phyloP scores from a whole-genome alignment of 805 yeast species.

The Saccharomycopsis sp. region DNA sequence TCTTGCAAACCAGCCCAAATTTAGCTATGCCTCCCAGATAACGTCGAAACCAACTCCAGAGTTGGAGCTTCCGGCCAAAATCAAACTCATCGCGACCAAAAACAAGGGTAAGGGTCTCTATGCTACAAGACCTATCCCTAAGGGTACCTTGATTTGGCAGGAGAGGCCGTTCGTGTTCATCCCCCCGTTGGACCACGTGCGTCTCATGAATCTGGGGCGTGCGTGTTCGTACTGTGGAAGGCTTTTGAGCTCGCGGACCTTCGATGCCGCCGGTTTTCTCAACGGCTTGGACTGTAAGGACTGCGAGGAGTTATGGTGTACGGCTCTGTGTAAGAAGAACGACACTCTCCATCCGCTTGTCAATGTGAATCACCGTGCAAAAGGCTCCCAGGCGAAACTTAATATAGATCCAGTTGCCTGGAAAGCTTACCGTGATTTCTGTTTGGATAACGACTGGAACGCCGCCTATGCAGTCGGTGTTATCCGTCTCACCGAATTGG shows the following conservation, averaged over 20 bases:
- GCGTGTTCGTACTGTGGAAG: slow-evolving; percentile 73
- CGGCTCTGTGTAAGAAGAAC: slow-evolving; percentile 47
- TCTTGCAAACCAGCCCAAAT: slow-evolving; percentile 36
- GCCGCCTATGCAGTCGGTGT: slow-evolving; percentile 62
- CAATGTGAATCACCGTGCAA: slow-evolving; percentile 43
- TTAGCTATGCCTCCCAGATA: slow-evolving; percentile 49
- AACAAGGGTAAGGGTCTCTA: slow-evolving; percentile 57
- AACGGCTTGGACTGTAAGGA: slow-evolving; percentile 58
- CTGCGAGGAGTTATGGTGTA: slow-evolving; percentile 69
- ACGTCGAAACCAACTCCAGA: slow-evolving; percentile 44
- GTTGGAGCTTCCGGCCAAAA: slow-evolving; percentile 31
- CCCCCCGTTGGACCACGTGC: slow-evolving; percentile 62
- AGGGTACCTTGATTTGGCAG: slow-evolving; percentile 52
- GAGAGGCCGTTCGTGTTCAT: slow-evolving; percentile 57
- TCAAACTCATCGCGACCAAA: slow-evolving; percentile 43
- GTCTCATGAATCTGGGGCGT: slow-evolving; percentile 51
- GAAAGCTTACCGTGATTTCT: slow-evolving; percentile 50
- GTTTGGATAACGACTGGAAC: slow-evolving; percentile 59
- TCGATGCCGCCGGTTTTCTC: slow-evolving; percentile 22
- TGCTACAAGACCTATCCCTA: slow-evolving; percentile 40
- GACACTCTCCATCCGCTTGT: slow-evolving; percentile 49
- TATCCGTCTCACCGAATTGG: slow-evolving; percentile 40
- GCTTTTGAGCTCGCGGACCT: slow-evolving; percentile 32
- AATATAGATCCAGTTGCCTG: slow-evolving; percentile 43
- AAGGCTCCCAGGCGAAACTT: slow-evolving; percentile 26